Base-by-base conservation (phyloP, 225 moss, liverwort and hornwort species). In the Sphagnum contortum region DNA sequence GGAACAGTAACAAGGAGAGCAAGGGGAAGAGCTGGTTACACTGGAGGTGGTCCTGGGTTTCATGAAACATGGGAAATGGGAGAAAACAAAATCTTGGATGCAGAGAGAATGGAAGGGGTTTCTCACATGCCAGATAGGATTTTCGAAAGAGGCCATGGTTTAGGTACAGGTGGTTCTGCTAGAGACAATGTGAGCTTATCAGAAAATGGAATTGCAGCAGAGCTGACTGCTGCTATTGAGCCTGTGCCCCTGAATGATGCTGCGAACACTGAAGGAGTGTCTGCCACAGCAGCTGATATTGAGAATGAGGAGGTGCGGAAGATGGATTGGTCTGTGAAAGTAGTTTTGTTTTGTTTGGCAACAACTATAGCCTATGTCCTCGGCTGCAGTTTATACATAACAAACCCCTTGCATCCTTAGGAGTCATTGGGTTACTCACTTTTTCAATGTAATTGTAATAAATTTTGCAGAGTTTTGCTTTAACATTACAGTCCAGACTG, bases 361-460 rank as follows among this genome's bases (percentile, higher is more conserved):
- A 92, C 91, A 0, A 92, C 89, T 58, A 63, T 92, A 7, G 91
- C 91, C 65, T 95, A 92, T 70, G 74, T 95, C 63, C 60, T 92
- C 60, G 94, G 94, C 61, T 88, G 82, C 68, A 88, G 91, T 73
- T 77, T 95, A 58, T 89, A 94, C 67, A 70, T 91, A 48, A 79
- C 89, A n/a, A 95, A 90, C 78, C 94, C 94, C 49, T 65, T 95
- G 56, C 91, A 81, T 74, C 81, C 81, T 29, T 85, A 81, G 81
- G 49, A 69, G 72, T 79, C 84, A 58, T 84, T 74, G 6, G 6
- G 52, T 9, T 0, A 9, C 52, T 59, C 14, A 59, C 12, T 12
- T 12, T 59, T 59, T 55, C 2, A 55, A 55, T 55, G 54, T 55
- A 55, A 55, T 6, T 55, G 54, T 55, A 11, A 55, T 55, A 55